Evolutionary conservation across 108 stramenopile species (phyloP), one percentile per base, ranked within the genome.

Genomic region (Cylindrotheca closterium): DNA sequence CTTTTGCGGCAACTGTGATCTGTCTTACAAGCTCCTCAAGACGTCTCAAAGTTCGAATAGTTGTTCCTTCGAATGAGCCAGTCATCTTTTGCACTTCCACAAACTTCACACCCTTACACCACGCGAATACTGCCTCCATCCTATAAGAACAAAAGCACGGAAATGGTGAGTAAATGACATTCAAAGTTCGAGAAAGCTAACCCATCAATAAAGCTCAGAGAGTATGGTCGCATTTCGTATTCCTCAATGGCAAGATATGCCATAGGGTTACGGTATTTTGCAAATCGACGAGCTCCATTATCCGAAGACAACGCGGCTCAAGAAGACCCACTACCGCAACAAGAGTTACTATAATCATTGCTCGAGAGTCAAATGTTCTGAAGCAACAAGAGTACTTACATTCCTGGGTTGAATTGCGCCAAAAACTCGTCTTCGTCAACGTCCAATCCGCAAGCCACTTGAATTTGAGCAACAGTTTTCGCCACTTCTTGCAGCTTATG

Each of bases 1-100:
- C 88, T 61, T 83, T 83, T 1, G 96, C 79, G 19, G 98, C 97
- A 68, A 78, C 80, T 18, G 88, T 77, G 31, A 99, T 87, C 70
- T 99, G 98, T 54, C 98, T 86, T 0, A 98, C 80, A n/a, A 99
- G 80, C 67, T 99, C 99, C 70, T 98, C 99, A 45, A 99, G 75
- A 27, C 99, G 81, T 31, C 98, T 85, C 47, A 99, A 75, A 0
- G 91, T 78, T 22, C 98, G 94, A 58, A 99, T 98, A 32, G 98
- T 96, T 2, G 95, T 95, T 4, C 99, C 99, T 79, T 99, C 99
- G 68, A 93, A 99, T 4, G 89, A 81, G 30, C 93, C 93, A 2
- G 98, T 99, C 18, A 97, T 74, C 73, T 98, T 96, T 49, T 94
- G 86, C 1, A 99, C 89, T 46, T 99, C 97, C 17, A 92, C 69